Base-by-base conservation (phyloP, 352 stramenopile species). In the Phytophthora megakarya region DNA sequence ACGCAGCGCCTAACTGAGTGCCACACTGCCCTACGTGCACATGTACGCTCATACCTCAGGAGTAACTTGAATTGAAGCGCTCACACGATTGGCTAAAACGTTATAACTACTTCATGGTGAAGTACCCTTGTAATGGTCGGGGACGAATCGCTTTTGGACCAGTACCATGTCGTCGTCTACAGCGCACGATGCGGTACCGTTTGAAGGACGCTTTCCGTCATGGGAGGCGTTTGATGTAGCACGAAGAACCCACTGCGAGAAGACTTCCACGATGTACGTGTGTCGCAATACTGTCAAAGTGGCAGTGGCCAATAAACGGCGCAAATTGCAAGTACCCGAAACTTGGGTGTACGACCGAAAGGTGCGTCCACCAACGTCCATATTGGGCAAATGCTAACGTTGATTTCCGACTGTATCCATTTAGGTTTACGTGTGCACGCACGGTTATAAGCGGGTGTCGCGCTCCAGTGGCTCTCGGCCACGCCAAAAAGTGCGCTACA, bases 251-350 rank as follows among this genome's bases (percentile, higher is more conserved):
- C 82, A 91, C 60, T 81, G 82, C 59, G 82, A 91, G 61, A 88
- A 88, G 65, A 91, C 82, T 22, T 75, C 86, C 78, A 91, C 80
- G 30, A 86, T 91, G 72, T 91, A 91, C 67, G 82, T 91, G 49
- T 91, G 82, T 52, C 82, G 82, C 51, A 91, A 91, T 60, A 89
- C 80, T 10, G 80, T 91, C 43, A 87, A 89, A 50, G 82, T 91
- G 44, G 76, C 79, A 23, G 73, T 88, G 22, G 82, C 82, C 63
- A 91, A 91, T 69, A 82, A 83, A 52, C 82, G 82, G 30, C 80
- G 82, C 57, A 84, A 84, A 56, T 65, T 89, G 18, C 82, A 91
- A 52, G 80, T 91, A 19, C 82, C 82, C 10, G 67, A 77, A 18
- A 52, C 32, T 46, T 91, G 82, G 82, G 68, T 87, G 51, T 91